Conservation (phyloP, 768 basidiomycete species). For the Dioszegia hungarica region DNA sequence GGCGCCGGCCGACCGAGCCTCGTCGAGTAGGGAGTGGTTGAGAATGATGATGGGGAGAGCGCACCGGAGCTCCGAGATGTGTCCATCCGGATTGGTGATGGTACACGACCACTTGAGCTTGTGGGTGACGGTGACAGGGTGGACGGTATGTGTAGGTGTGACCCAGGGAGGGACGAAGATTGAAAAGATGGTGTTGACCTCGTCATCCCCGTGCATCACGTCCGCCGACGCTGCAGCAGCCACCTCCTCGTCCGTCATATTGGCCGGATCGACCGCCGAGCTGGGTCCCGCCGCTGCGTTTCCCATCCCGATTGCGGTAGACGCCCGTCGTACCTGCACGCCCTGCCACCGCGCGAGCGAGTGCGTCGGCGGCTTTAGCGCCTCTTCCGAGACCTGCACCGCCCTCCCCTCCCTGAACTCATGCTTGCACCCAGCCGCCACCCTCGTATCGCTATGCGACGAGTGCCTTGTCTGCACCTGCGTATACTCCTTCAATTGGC, state of each 20-base stretch:
- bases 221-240: constrained; percentile 19
- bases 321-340: no score
- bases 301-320: not conserved
- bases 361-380: not conserved
- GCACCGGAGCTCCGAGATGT: constrained; percentile 89
- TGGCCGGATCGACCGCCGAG: not conserved
- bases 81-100: constrained; percentile 81
- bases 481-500: constrained; percentile 64
- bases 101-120: constrained; percentile 62
- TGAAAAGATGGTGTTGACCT: constrained; percentile 58
- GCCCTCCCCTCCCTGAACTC: constrained; percentile 60
- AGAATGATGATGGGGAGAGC: constrained; percentile 84
- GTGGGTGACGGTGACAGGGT: constrained; percentile 71
- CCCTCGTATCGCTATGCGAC: constrained; percentile 59
- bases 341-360: not conserved
- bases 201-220: constrained; percentile 39
- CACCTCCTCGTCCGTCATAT: constrained; percentile 2
- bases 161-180: constrained; percentile 59
- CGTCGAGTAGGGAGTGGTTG: constrained; percentile 65
- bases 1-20: constrained; percentile 67
- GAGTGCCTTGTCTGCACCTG: constrained; percentile 61
- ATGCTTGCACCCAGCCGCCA: constrained; percentile 63
- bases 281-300: not conserved
- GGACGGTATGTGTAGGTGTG: constrained; percentile 68
- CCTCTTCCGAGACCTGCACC: constrained; percentile 3